Base-by-base conservation (phyloP, 371 early-diverging fungal genomes). In the Choanephora cucurbitarum region DNA sequence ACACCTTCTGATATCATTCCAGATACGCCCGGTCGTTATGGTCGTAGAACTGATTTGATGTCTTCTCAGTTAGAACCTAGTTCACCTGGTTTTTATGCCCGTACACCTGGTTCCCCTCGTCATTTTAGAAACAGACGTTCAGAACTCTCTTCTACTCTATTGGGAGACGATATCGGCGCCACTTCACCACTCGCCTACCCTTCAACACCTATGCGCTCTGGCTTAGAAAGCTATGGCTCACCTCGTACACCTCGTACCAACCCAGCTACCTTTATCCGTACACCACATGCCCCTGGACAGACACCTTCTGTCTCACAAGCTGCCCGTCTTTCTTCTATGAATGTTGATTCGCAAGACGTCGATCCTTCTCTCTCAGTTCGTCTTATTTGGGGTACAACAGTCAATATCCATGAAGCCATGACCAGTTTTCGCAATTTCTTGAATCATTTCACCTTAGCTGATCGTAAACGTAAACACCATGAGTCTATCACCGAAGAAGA, bases 371-470 rank as follows among this genome's bases (percentile, higher is more conserved):
- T 69, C 40, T 54, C 71, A 13, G 67, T 64, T 14, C 84, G 87
- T 47, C 76, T 93, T 53, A 96, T 99, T 57, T 99, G 99, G 99
- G 99, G 99, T 43, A 99, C 99, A 0, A 94, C 93, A 8, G 90
- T 99, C 62, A 93, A 94, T 62, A 90, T 99, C 44, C 86, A 95
- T 43, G 95, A 96, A 44, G 90, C 91, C 41, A 93, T 91, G 76
- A 71, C 75, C n/a, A 71, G 80, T 22, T 99, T 99, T 79, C 80
- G 88, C 45, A 88, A 95, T 58, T 99, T 99, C 68, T 73, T 99
- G 64, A 59, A 66, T 32, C 77, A 89, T 49, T 98, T 93, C 66
- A 87, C 85, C 9, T 55, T 83, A 13, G 76, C 79, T 39, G 71
- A 91, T 63, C 81, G 88, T 49, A 82, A 86, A 49, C 76, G 74